Base-by-base conservation (phyloP, 1,139 yeast genomes). In the Suhomyces maxii region DNA sequence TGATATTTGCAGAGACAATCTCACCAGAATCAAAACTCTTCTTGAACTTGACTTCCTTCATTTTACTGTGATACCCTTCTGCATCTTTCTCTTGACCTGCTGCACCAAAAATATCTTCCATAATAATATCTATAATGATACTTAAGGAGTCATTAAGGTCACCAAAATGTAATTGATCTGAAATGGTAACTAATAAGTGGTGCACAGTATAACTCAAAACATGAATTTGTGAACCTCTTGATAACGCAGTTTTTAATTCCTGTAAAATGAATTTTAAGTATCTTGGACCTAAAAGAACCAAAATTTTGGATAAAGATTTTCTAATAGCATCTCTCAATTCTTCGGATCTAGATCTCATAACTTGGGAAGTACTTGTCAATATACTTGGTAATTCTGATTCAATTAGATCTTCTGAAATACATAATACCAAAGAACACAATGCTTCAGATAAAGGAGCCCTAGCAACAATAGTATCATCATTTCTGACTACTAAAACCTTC, bases 71-170 rank as follows among this genome's bases (percentile, higher is more conserved):
- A 60, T 93, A 93, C 26, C 91, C 97, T 52, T 90, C 97, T 12
- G 95, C 91, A 55, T 93, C 99, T 63, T 95, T 93, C 61, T 93
- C 99, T 59, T 86, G 86, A 34, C 97, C 96, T 8, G 96, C 89
- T 6, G 86, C 81, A 13, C 99, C 99, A 66, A 93, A 91, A 3
- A 83, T 80, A 59, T 93, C 97, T 60, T 90, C 96, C 96, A 93
- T 91, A 33, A 91, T 77, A 33, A 90, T 74, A 26, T 81, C 84
- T 52, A 86, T 83, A 13, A 91, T 68, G 43, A 86, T 57, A 3
- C 69, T 69, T 7, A 84, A 79, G 23, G 86, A 78, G 23, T 82
- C 86, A 63, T 90, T 93, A 41, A 93, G 69, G 51, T 88, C 96
- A 6, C 96, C 95, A 50, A 80, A 87, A 1, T 63, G 52, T 41